Evolutionary conservation across 2,329 filamentous ascomycete species (phyloP).

Genomic region (Chrysoporthe deuterocubensis): DNA sequence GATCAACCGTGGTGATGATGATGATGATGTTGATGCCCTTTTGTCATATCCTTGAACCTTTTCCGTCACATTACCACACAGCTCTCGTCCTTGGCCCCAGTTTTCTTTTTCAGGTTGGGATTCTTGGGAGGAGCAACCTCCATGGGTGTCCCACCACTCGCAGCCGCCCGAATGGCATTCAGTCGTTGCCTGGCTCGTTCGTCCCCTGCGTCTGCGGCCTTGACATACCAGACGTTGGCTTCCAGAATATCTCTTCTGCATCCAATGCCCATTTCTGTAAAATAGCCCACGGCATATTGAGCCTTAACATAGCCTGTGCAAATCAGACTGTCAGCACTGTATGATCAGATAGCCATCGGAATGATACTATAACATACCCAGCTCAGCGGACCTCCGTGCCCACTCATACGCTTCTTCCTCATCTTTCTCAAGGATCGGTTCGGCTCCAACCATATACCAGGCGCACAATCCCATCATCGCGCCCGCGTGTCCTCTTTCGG

Average conservation of each 20-base stretch:
- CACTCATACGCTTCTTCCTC: slow-evolving; percentile 97
- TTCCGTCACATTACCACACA: slow-evolving; percentile 59
- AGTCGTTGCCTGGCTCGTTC: slow-evolving; percentile 86
- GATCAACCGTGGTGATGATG: neutral
- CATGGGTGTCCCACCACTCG: slow-evolving; percentile 63
- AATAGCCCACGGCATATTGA: slow-evolving; percentile 95
- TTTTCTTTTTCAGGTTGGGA: slow-evolving; percentile 56
- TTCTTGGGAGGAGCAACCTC: slow-evolving; percentile 53
- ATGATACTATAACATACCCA: slow-evolving; percentile 62
- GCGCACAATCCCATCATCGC: slow-evolving; percentile 99
- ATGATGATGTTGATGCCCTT: neutral
- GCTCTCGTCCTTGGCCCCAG: slow-evolving; percentile 52
- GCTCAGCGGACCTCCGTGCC: slow-evolving; percentile 84
- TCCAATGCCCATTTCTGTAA: slow-evolving; percentile 98
- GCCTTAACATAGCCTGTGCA: slow-evolving; percentile 68
- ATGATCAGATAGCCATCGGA: neutral
- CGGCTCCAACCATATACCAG: slow-evolving; percentile 97
- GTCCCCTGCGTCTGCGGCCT: slow-evolving; percentile 89
- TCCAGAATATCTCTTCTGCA: slow-evolving; percentile 93
- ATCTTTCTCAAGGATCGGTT: slow-evolving; percentile 90
- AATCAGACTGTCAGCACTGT: slow-evolving; percentile 29
- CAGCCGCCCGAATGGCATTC: slow-evolving; percentile 83
- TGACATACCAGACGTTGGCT: slow-evolving; percentile 98
- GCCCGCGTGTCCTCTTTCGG: slow-evolving; percentile 78
- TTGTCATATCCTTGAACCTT: neutral